These are phyloP conservation scores for Dichomitus squalens DNA, from an alignment of 1,284 basidiomycete genomes.

Conservation along the genomic window DNA sequence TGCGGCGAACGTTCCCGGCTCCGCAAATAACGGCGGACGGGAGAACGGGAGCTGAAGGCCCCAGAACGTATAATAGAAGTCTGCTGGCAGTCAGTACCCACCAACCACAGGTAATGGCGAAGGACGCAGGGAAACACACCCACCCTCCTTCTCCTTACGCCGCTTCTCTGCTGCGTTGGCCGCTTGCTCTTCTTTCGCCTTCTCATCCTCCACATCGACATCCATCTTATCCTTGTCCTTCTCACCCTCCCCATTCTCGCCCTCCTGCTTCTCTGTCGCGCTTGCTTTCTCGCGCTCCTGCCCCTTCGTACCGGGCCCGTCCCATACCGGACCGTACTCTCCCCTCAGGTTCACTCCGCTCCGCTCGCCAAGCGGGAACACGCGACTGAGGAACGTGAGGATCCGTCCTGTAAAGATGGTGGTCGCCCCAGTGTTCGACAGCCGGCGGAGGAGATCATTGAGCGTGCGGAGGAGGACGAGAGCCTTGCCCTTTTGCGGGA, in stretches of 20 bases:
- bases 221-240: constrained; percentile 34
- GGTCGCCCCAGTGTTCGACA: constrained; percentile 81
- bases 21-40: constrained; percentile 64
- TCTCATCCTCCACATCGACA: constrained; percentile 40
- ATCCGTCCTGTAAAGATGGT: constrained; percentile 90
- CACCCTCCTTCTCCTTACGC: constrained; percentile 64
- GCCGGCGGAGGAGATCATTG: constrained; percentile 83
- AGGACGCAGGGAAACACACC: constrained; percentile 27
- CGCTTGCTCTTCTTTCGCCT: constrained; percentile 39
- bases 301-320: constrained; percentile 52
- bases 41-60: constrained; percentile 80
- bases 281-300: constrained; percentile 31
- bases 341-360: constrained; percentile 91
- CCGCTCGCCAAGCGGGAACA: constrained; percentile 86
- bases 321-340: constrained; percentile 82
- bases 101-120: constrained; percentile 1
- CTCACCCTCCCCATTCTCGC: constrained; percentile 17
- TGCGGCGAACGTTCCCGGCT: constrained; percentile 52
- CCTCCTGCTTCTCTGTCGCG: constrained; percentile 23
- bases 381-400: constrained; percentile 80
- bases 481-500: constrained; percentile 85
- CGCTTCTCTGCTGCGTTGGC: constrained; percentile 29
- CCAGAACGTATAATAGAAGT: constrained; percentile 87
- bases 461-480: constrained; percentile 81
- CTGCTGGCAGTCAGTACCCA: constrained; percentile 38